Evolutionary conservation across 768 basidiomycete genomes (phyloP), one percentile per base, ranked within the genome.

Genomic region (Pulveroboletus sp.): DNA sequence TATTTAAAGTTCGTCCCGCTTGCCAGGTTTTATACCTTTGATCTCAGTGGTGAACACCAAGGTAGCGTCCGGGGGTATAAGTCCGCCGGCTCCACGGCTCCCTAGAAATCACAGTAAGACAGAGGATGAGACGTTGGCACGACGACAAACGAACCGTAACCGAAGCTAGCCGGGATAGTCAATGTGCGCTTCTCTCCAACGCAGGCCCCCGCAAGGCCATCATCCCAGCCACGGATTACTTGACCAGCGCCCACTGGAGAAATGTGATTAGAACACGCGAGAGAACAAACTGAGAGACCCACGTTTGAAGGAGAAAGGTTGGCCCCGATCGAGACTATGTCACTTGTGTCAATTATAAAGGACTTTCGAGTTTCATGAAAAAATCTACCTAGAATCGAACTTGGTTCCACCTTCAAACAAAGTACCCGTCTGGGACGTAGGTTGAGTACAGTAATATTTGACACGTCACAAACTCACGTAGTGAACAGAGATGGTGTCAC

Each of bases 41-140:
- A 95, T 77, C 64, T 95, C 92, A 11, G 89, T 87, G 8, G 90
- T 87, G 69, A 96, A 95, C 17, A 92, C 82, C 23, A 95, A 75
- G 7, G 85, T 83, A 12, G 91, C 82, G 60, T 85, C 73, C 32
- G 86, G 73, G 29, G 92, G 93, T 46, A 97, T 97, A 51, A 85
- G 68, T 13, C 68, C 69, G 7, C 89, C 89, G 59, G 85, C 83
- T 12, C 91, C 93, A 40, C 86, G 81, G 3, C 75, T 61, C 31
- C 92, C 89, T 92, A 49, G 19, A 24, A 47, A 46, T 0, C 3
- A 36, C 38, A 35, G 7, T 34, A 9, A 53, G 38, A 43, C 34
- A 37, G 19, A 1, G 26, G 13, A 46, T 17, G 20, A 35, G 5
- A n/a, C 17, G n/a, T n/a, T n/a, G 16, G 43, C 13, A 38, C 1